Evolutionary conservation across 1,284 basidiomycete genomes (phyloP), one percentile per base, ranked within the genome.

Genomic region (Xerocomus alliaceus): DNA sequence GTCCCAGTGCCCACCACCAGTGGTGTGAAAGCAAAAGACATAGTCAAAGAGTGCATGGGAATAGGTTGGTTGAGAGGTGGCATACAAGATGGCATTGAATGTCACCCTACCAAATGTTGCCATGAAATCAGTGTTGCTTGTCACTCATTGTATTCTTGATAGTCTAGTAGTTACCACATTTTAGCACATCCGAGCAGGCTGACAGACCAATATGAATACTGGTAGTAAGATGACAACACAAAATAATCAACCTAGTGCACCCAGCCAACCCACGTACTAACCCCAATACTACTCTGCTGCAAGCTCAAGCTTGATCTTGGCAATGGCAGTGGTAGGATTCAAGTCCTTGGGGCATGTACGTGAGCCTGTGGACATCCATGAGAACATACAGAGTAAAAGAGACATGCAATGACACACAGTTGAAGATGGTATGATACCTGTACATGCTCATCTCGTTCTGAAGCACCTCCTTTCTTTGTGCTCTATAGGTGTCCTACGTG

Each of bases 361-460:
- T 41, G 94, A 86, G 77, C 91, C 89, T 92, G 7, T 8, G 54
- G 56, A 47, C 45, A 20, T 5, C 1, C 57, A 32, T 56, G 41
- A 68, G 29, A 22, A 31, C 32, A 13, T 3, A 20, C 1, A 10
- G 4, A 4, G 32, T 9, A 42, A 48, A 47, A 41, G 39, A 12
- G 55, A 31, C 15, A 13, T 44, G 61, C 29, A 39, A 20, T 22
- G 44, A 79, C 87, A 63, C 58, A 89, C 94, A 94, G 83, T 97
- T 97, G 85, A 98, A 96, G 80, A 97, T 98, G 60, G 95, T 97
- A 79, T 95, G 93, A 82, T 93, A 95, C 54, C 91, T 84, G 83
- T 96, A 97, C 75, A 98, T 80, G 72, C 93, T 95, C 84, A 98
- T 86, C 71, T 94, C 91, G 80, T 98, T 99, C 81, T 98, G 93